phyloP scores from a whole-genome alignment of 2,329 filamentous ascomycete species.

The Fusarium ambrosium region DNA sequence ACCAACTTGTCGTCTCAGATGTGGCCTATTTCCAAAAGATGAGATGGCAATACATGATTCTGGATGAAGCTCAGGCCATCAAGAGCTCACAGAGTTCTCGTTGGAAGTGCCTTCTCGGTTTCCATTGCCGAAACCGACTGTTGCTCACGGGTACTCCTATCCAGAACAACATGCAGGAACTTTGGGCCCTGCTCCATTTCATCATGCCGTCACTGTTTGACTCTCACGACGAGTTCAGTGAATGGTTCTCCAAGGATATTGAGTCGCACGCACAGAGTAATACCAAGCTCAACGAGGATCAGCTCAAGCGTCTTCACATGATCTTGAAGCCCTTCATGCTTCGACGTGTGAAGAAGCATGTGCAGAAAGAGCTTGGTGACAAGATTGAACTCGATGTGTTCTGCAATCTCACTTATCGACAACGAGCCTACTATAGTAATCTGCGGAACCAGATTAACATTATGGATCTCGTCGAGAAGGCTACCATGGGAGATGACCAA shows the following conservation, averaged over 20 bases:
- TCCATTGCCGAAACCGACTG: slow-evolving; percentile 95
- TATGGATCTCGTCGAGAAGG: slow-evolving; percentile 98
- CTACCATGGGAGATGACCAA: slow-evolving; percentile 91
- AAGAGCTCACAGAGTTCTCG: slow-evolving; percentile 96
- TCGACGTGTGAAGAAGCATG: slow-evolving; percentile 99
- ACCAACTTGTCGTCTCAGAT: slow-evolving; percentile 96
- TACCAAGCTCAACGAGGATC: slow-evolving; percentile 99
- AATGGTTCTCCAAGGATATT: slow-evolving; percentile 96
- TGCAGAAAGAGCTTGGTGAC: slow-evolving; percentile 98
- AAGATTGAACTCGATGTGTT: slow-evolving; percentile 98
- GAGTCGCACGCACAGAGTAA: slow-evolving; percentile 99
- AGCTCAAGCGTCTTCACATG: slow-evolving; percentile 97
- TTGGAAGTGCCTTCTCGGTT: slow-evolving; percentile 95
- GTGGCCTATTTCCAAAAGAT: slow-evolving; percentile 99
- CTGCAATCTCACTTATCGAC: slow-evolving; percentile 96
- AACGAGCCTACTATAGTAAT: slow-evolving; percentile 92
- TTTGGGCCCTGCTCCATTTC: slow-evolving; percentile 98
- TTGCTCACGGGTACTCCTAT: slow-evolving; percentile 97
- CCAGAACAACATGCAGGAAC: slow-evolving; percentile 99
- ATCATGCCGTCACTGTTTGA: slow-evolving; percentile 99
- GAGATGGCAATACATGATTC: slow-evolving; percentile 99
- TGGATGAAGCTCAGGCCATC: slow-evolving; percentile 98
- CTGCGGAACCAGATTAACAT: slow-evolving; percentile 97
- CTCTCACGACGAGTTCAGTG: slow-evolving; percentile 91
- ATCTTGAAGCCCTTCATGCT: slow-evolving; percentile 99